Base-by-base conservation (phyloP, 2,329 filamentous ascomycete genomes). In the Fusarium sp. region DNA sequence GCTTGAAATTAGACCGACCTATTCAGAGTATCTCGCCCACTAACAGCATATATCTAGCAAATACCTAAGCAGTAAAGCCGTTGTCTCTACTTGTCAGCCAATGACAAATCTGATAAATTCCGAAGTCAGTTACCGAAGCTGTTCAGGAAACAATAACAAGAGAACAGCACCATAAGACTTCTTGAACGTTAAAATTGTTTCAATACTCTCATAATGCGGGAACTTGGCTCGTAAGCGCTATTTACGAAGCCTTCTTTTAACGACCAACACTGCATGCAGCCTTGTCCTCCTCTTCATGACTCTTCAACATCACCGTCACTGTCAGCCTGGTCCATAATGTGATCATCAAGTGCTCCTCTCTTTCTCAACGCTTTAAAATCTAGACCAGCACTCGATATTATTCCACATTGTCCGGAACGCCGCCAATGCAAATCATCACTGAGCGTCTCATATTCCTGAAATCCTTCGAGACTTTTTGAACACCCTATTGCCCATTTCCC, bases 341-440 rank as follows among this genome's bases (percentile, higher is more conserved):
- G 64, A 64, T 71, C 63, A 67, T 74, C 66, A 68, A 73, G 68
- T 71, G 73, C 64, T 75, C 60, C 65, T 74, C 66, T 76, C 74
- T 72, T 71, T 72, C 62, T 75, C 75, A 67, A 69, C 74, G 72
- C 74, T 76, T 67, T 72, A 73, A 75, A 64, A 74, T 76, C 70
- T 77, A 76, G 75, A 76, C 73, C 76, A 76, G 73, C 73, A 75
- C 68, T 75, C 71, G 73, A 76, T 76, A 77, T 77, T 75, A 78
- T 75, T 76, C 77, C 74, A 76, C 73, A 76, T 72, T 75, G 71
- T 76, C 78, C 78, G 78, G 78, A 80, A 80, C 78, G 78, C 78
- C 78, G 75, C 75, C 76, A 75, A 80, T 80, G 78, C 78, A 80
- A 79, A 72, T 76, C 74, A 67, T 75, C 75, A 76, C 72, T 73